These are phyloP conservation scores for Suillus clintonianus DNA, from an alignment of 768 basidiomycete species.

Conservation along the genomic window DNA sequence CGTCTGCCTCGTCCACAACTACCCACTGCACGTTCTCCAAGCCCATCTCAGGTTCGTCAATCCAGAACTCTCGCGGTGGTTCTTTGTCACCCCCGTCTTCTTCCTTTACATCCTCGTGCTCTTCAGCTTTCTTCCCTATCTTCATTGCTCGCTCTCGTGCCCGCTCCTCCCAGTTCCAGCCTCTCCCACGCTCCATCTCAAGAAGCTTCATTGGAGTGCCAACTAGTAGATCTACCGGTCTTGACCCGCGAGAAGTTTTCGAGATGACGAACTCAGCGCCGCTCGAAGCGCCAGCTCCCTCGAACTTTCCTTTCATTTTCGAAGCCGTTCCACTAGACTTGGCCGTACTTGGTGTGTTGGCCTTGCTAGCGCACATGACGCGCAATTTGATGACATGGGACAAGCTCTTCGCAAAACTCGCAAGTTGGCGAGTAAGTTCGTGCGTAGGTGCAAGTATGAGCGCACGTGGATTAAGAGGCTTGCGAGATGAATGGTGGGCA, in stretches of 20 bases:
- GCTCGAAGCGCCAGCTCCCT: slow-evolving; percentile 12
- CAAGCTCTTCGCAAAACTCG: slow-evolving; percentile 71
- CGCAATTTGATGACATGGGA: slow-evolving; percentile 76
- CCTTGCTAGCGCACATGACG: slow-evolving; percentile 68
- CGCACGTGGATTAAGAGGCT: slow-evolving; percentile 66
- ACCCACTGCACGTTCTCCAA: slow-evolving; percentile 84
- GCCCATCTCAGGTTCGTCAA: slow-evolving; percentile 57
- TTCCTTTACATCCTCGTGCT: slow-evolving; percentile 15
- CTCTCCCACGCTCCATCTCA: slow-evolving; percentile 56
- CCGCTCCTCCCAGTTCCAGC: slow-evolving; percentile 49
- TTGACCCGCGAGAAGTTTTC: slow-evolving; percentile 16
- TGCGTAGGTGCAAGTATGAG: slow-evolving; percentile 88
- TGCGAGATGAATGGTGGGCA: slow-evolving; percentile 16
- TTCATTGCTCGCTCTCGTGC: slow-evolving; percentile 23
- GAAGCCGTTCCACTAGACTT: slow-evolving; percentile 43
- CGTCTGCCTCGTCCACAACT: slow-evolving; percentile 88
- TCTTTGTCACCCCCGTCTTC: slow-evolving; percentile 25
- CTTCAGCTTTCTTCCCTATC: slow-evolving; percentile 31
- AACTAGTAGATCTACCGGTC: slow-evolving; percentile 56
- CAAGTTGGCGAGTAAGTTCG: slow-evolving; percentile 82
- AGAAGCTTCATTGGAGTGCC: slow-evolving; percentile 66
- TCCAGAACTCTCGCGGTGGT: slow-evolving; percentile 37
- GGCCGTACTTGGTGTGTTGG: slow-evolving; percentile 41
- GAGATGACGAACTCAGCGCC: slow-evolving; percentile 29
- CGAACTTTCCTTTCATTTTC: slow-evolving; percentile 46